These are phyloP conservation scores for Saccharata proteae DNA, from an alignment of 2,329 filamentous ascomycete genomes.

Conservation along the genomic window DNA sequence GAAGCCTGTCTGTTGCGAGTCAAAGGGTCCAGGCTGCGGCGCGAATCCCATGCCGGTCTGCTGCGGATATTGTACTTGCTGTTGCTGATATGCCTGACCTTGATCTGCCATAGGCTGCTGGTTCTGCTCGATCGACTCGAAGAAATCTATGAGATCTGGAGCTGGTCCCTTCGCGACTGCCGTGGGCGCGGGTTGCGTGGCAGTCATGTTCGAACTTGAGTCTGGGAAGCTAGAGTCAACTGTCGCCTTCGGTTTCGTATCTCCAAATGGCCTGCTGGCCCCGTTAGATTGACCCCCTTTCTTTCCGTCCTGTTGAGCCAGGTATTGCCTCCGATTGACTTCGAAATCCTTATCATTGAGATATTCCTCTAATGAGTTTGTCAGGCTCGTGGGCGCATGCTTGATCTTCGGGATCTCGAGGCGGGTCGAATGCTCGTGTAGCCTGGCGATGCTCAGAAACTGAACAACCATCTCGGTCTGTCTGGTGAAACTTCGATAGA, in stretches of 20 bases:
- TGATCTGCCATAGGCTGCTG: slow-evolving; percentile 48
- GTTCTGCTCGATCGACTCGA: slow-evolving; percentile 83
- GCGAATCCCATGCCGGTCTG: slow-evolving; percentile 12
- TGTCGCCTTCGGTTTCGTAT: slow-evolving; percentile 16
- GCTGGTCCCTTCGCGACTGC: slow-evolving; percentile 46
- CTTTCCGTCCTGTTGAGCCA: slow-evolving; percentile 73
- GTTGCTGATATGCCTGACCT: slow-evolving; percentile 13
- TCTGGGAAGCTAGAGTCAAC: slow-evolving; percentile 4
- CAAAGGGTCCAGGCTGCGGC: no score
- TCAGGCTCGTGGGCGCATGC: slow-evolving; percentile 86
- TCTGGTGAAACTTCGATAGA: slow-evolving; percentile 83
- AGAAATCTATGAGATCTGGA: slow-evolving; percentile 78
- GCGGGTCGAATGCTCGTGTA: slow-evolving; percentile 83
- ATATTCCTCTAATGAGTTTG: slow-evolving; percentile 85
- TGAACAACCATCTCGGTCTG: slow-evolving; percentile 90
- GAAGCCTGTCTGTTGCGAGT: slow-evolving; percentile 9
- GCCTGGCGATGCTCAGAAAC: slow-evolving; percentile 74
- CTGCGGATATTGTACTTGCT: slow-evolving; percentile 17
- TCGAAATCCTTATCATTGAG: slow-evolving; percentile 92
- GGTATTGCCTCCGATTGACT: slow-evolving; percentile 78
- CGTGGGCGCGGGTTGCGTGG: slow-evolving; percentile 26
- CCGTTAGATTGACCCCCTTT: slow-evolving; percentile 34
- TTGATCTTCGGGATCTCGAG: slow-evolving; percentile 95
- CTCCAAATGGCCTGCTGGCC: slow-evolving; percentile 24
- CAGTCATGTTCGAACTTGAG: slow-evolving; percentile 20